Conservation (phyloP, 2,329 filamentous ascomycete species). For the Botryotinia calthae region DNA sequence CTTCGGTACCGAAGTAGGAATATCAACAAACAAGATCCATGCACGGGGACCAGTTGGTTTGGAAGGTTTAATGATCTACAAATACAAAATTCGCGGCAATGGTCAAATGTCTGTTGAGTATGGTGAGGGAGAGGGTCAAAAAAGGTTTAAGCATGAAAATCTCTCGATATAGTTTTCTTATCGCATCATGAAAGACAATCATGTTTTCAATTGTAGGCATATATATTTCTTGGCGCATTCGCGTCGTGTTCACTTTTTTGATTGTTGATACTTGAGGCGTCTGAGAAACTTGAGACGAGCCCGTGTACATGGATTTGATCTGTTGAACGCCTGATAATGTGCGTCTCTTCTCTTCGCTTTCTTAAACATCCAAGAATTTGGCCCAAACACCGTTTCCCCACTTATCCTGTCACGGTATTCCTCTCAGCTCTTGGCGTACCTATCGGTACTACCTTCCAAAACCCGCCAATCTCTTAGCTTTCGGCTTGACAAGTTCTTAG, state of each 20-base stretch:
- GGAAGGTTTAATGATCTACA: slow-evolving; percentile 95
- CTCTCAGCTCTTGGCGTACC: not conserved
- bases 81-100: slow-evolving; percentile 82
- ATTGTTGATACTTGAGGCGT: slow-evolving; percentile 13
- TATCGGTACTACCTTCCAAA: slow-evolving; percentile 4
- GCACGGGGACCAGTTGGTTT: slow-evolving; percentile 88
- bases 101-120: slow-evolving; percentile 83
- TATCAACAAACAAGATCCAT: slow-evolving; percentile 98
- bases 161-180: slow-evolving; percentile 27
- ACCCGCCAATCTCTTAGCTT: not conserved
- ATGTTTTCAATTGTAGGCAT: not conserved
- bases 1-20: slow-evolving; percentile 96
- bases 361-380: slow-evolving; percentile 4
- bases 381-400: slow-evolving; percentile 11
- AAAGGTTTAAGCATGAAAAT: slow-evolving; percentile 57
- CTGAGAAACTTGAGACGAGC: slow-evolving; percentile 12
- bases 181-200: not conserved
- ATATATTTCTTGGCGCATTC: slow-evolving; percentile 5
- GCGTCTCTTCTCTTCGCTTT: not conserved
- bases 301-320: not conserved
- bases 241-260: not conserved
- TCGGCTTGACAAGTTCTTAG: not conserved
- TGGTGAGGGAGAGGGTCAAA: slow-evolving; percentile 59
- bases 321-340: not conserved
- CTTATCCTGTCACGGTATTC: slow-evolving; percentile 15